These are phyloP conservation scores for Colletotrichum gigasporum DNA, from an alignment of 2,329 filamentous ascomycete genomes.

Conservation along the genomic window DNA sequence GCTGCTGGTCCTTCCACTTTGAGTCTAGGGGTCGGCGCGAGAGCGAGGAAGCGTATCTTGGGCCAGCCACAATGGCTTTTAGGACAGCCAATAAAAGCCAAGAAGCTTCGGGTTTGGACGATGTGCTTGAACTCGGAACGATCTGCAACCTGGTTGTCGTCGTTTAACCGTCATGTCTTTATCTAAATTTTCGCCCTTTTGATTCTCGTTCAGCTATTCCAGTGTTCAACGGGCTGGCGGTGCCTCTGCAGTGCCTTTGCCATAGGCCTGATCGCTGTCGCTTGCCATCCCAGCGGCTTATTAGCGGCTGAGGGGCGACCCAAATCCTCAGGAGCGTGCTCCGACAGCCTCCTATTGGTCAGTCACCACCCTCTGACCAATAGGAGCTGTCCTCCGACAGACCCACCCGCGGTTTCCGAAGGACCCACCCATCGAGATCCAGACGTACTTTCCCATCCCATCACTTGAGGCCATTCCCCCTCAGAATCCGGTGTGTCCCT, in stretches of 20 bases:
- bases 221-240: no score
- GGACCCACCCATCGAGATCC: conserved; percentile 17
- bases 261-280: neutral
- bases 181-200: no score
- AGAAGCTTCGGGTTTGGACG: no score
- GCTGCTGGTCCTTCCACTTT: neutral
- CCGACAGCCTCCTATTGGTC: conserved; percentile 24
- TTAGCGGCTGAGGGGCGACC: neutral
- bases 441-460: neutral
- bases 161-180: no score
- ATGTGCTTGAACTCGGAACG: no score
- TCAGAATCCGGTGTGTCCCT: neutral
- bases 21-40: neutral
- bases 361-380: neutral
- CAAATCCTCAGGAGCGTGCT: conserved; percentile 16
- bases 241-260: no score
- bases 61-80: neutral
- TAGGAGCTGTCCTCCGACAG: neutral
- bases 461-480: neutral
- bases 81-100: neutral
- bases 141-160: no score
- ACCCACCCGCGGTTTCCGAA: conserved; percentile 3
- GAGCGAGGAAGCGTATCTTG: neutral
- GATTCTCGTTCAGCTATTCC: no score
- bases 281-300: neutral